Base-by-base conservation (phyloP, 2,329 filamentous ascomycete genomes). In the Ophiocordyceps camponoti-floridani region DNA sequence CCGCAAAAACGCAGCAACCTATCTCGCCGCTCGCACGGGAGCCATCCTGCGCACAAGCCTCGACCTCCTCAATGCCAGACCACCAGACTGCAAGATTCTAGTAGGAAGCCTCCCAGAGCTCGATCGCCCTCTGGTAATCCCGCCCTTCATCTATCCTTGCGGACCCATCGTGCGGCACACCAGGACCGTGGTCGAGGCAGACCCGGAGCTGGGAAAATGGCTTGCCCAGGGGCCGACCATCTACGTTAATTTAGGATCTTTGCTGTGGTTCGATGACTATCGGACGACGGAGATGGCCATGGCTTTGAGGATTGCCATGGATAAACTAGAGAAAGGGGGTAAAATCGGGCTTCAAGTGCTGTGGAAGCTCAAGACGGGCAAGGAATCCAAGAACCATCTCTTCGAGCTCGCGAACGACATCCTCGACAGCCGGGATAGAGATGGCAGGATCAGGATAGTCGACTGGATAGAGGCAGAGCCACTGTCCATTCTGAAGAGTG, bases 161-260 rank as follows among this genome's bases (percentile, higher is more conserved):
- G 69, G 69, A 0, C 70, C 70, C 0, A 70, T 73, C 11, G 50
- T 69, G 4, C 56, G 64, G 0, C 51, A 55, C 0, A 55, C 57
- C 2, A 45, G 50, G 0, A 46, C 61, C 0, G 56, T 70, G 0
- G 42, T 52, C 12, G 54, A 61, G 2, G 49, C 55, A 1, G 66
- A 71, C 30, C 56, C 62, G 0, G 58, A 62, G n/a, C 53, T 73
- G 9, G 52, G 54, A 1, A 40, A 41, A 1, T 73, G 70, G 70
- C 55, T 73, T 4, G 48, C 52, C 1, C 51, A 54, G 3, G 56
- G 56, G 0, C 64, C 66, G 2, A 72, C 67, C 0, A 53, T 74
- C 0, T 59, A 69, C n/a, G 58, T 73, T 31, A 71, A 68, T 47
- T 53, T 73, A 1, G 70, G 70, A 0, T 66, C 67, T 0, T 56